Evolutionary conservation across 805 yeast species (phyloP).

Genomic region (Pichia deserticola): DNA sequence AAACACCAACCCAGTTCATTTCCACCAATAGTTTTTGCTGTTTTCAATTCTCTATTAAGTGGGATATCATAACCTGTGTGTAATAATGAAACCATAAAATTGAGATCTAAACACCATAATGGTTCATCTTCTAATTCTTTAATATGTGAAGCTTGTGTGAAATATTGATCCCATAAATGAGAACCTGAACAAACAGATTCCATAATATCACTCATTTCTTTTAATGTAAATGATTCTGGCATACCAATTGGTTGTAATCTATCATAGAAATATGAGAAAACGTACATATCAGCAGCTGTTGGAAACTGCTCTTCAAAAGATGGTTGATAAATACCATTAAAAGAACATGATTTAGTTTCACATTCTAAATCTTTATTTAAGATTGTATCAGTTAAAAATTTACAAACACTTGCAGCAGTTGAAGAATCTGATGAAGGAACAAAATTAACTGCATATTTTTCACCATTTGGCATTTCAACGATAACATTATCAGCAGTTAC

Average conservation of each 20-base stretch:
- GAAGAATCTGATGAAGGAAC: slow-evolving; percentile 22
- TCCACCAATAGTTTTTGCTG: slow-evolving; percentile 81
- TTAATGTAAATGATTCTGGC: slow-evolving; percentile 82
- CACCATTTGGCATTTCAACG: slow-evolving; percentile 43
- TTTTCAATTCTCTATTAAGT: slow-evolving; percentile 76
- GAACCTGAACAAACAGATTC: slow-evolving; percentile 81
- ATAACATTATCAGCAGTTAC: slow-evolving; percentile 48
- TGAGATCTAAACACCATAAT: slow-evolving; percentile 88
- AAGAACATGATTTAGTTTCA: slow-evolving; percentile 75
- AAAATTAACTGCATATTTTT: slow-evolving; percentile 28
- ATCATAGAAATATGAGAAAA: slow-evolving; percentile 94
- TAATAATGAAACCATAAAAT: slow-evolving; percentile 81
- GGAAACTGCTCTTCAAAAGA: slow-evolving; percentile 74
- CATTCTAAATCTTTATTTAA: slow-evolving; percentile 81
- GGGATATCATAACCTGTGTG: slow-evolving; percentile 98
- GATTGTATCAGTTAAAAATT: slow-evolving; percentile 71
- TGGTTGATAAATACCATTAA: slow-evolving; percentile 97
- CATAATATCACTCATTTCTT: slow-evolving; percentile 77
- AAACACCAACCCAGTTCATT: slow-evolving; percentile 98
- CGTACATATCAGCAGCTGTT: slow-evolving; percentile 65
- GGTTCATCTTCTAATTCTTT: slow-evolving; percentile 69
- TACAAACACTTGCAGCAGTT: slow-evolving; percentile 67
- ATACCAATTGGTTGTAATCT: slow-evolving; percentile 90
- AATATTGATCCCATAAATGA: slow-evolving; percentile 58
- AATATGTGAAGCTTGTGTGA: slow-evolving; percentile 61